Base-by-base conservation (phyloP, 2,329 filamentous ascomycete genomes). In the Ascochyta clinopodiicola region DNA sequence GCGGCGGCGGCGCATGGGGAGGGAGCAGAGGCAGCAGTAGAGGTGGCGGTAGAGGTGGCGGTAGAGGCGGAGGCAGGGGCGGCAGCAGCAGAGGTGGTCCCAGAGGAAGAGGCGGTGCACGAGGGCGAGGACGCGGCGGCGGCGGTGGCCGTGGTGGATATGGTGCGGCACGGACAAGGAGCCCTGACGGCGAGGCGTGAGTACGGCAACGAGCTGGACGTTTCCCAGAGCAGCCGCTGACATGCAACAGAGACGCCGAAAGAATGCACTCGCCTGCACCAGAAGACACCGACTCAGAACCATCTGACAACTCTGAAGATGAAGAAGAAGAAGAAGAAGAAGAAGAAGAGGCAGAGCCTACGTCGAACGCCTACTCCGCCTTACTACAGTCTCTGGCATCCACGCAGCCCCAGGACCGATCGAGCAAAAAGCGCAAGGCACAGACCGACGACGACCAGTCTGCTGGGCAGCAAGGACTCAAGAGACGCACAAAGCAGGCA, bases 361-460 rank as follows among this genome's bases (percentile, higher is more conserved):
- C 55, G 22, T 62, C 70, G 4, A 75, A 73, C 53, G 81, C 84
- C 9, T 88, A 88, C 67, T 83, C 81, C 51, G 75, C 80, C 43
- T 75, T 88, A 15, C 74, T 88, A 15, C 80, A 85, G 58, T 78
- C 85, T 2, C 78, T 88, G 21, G 60, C 61, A 21, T 49, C 59
- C 78, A 81, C 51, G 66, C 79, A 47, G 65, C 71, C 15, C 38
- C 46, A 51, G 22, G 79, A 78, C 31, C 82, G 81, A 6, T 77
- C 76, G 44, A 77, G 76, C 19, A 87, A 82, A 68, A 81, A 80
- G 64, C 77, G 83, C 64, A 88, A 84, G 71, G 65, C 85, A 13
- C 75, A 78, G 7, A 67, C 67, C 50, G 51, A 54, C 6, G 39
- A 52, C 8, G 38, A 51, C 13, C 47, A 39, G n/a, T 48, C 38